These are phyloP conservation scores for Posidonia australis DNA, from an alignment of 106 monocot genomes.

Conservation along the genomic window DNA sequence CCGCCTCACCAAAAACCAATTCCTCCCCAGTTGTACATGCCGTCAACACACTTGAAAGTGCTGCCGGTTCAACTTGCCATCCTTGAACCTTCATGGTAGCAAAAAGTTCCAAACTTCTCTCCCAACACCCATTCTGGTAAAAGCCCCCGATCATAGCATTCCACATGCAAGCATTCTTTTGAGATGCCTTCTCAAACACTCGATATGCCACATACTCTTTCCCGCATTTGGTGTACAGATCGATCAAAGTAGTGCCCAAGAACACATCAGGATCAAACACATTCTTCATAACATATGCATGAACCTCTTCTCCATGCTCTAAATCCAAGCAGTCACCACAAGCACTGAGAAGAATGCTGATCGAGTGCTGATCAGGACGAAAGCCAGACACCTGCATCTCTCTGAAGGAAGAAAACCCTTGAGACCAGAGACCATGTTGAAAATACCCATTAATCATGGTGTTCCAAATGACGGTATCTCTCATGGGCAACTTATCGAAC, in stretches of 20 bases:
- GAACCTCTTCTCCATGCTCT: not conserved
- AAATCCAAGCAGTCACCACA: not conserved
- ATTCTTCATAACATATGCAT: slow-evolving; percentile 9
- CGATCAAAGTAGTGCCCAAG: slow-evolving; percentile 2
- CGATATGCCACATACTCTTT: not conserved
- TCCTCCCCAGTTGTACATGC: not conserved
- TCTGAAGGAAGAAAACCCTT: slow-evolving; percentile 5
- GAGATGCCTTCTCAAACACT: not conserved
- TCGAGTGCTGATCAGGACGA: not conserved
- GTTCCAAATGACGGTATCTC: slow-evolving; percentile 10
- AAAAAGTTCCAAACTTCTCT: slow-evolving; percentile 13
- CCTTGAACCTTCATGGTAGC: slow-evolving; percentile 2
- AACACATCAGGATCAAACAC: slow-evolving; percentile 1
- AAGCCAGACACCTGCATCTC: slow-evolving; percentile 3
- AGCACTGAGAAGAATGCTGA: slow-evolving; percentile 8
- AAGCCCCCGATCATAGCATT: slow-evolving; percentile 15
- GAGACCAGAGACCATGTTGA: not conserved
- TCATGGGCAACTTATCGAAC: slow-evolving; percentile 8
- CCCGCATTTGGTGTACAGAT: slow-evolving; percentile 10
- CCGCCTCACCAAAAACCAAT: not conserved
- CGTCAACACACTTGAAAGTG: slow-evolving; percentile 2
- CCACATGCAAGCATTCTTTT: slow-evolving; percentile 6
- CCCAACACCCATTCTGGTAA: slow-evolving; percentile 6
- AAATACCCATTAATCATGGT: slow-evolving; percentile 8
- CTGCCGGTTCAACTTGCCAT: not conserved